Conservation (phyloP, 2,329 filamentous ascomycete species). For the Aureobasidium sp. region DNA sequence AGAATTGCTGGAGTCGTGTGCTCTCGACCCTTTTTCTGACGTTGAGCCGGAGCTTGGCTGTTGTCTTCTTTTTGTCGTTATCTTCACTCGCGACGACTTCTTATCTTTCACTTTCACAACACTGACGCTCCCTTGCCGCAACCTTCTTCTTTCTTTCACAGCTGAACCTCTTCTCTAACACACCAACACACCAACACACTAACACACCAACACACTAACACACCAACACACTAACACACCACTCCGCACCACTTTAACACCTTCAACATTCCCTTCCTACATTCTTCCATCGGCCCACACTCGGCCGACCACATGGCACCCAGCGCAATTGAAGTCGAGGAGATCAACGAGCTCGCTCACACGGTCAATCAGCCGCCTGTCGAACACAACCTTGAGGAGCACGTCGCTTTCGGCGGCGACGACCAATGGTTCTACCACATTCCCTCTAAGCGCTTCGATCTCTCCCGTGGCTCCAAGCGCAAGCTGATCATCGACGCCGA, state of each 20-base stretch:
- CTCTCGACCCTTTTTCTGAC: background rate
- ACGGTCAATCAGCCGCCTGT: constrained; percentile 20
- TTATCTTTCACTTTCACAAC: background rate
- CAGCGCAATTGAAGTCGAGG: constrained; percentile 24
- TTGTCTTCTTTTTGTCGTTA: background rate
- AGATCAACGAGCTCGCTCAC: constrained; percentile 25
- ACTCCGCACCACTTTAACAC: no score
- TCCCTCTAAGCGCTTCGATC: constrained; percentile 36
- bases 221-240: background rate
- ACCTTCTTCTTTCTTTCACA: background rate
- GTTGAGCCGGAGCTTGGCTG: background rate
- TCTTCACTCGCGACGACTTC: background rate
- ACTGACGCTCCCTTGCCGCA: background rate
- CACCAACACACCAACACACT: background rate
- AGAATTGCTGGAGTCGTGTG: background rate
- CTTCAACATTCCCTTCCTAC: constrained; percentile 8
- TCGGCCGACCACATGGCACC: constrained; percentile 25
- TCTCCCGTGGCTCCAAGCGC: constrained; percentile 32
- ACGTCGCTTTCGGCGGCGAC: constrained; percentile 35
- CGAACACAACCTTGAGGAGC: constrained; percentile 32
- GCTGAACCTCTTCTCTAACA: background rate
- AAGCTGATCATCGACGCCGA: constrained; percentile 36
- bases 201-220: background rate
- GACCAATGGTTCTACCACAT: constrained; percentile 38
- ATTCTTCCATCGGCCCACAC: background rate